Percentiles rank a stretch among this genome's conserved stretches.
These are phyloP conservation scores for Boletus pseudopeckii DNA, from an alignment of 768 basidiomycete species.

Conservation along the genomic window DNA sequence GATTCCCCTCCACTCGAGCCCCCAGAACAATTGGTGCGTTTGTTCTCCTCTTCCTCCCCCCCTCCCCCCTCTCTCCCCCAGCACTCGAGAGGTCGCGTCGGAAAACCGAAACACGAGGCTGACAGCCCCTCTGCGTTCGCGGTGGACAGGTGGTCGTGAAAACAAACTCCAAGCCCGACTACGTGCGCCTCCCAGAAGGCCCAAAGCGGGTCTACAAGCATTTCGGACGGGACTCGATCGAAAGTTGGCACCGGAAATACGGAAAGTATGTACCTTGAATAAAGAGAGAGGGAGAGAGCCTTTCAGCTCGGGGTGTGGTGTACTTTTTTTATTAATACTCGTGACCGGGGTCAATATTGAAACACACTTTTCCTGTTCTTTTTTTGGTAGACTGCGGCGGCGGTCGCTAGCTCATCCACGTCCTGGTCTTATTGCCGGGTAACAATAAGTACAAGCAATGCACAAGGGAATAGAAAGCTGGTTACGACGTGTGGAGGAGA, in stretches of 20 bases:
- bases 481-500: slow-evolving; percentile 3
- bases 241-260: slow-evolving; percentile 59
- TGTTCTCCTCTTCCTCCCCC: not conserved
- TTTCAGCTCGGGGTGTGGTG: not conserved
- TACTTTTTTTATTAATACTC: too few species aligned
- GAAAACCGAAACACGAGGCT: not conserved
- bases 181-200: slow-evolving; percentile 63
- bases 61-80: too few species aligned
- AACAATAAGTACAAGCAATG: slow-evolving; percentile 3
- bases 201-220: slow-evolving; percentile 43
- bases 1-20: slow-evolving; percentile 54
- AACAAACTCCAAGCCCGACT: slow-evolving; percentile 50
- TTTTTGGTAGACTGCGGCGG: too few species aligned
- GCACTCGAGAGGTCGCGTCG: not conserved
- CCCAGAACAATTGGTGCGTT: slow-evolving; percentile 49
- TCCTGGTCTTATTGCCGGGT: not conserved
- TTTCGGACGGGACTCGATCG: slow-evolving; percentile 47
- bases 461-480: slow-evolving; percentile 5
- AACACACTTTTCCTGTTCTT: too few species aligned
- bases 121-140: not conserved
- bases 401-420: too few species aligned
- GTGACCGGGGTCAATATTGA: too few species aligned
- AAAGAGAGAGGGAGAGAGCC: too few species aligned
- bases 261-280: slow-evolving; percentile 33
- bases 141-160: slow-evolving; percentile 42